Evolutionary conservation across 2,329 filamentous ascomycete genomes (phyloP).

Genomic region (Ophiosphaerella narmari): DNA sequence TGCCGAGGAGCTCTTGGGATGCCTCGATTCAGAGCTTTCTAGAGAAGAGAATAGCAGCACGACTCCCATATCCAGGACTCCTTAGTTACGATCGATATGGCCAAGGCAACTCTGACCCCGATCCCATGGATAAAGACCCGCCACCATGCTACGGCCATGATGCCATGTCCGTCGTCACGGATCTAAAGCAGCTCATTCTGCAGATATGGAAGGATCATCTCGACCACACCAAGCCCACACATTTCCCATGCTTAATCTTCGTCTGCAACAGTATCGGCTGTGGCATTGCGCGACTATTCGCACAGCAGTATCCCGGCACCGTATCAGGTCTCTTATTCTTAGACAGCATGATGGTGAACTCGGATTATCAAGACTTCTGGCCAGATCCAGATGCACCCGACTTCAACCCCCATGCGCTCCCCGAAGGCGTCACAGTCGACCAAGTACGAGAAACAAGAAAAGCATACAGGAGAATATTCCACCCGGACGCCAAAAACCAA

Average conservation of each 20-base stretch:
- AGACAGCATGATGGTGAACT: slow-evolving; percentile 63
- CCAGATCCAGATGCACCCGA: slow-evolving; percentile 57
- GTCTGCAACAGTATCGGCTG: slow-evolving; percentile 61
- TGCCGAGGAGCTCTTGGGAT: slow-evolving; percentile 48
- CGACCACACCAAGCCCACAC: slow-evolving; percentile 38
- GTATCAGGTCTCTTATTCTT: slow-evolving; percentile 58
- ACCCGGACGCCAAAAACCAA: slow-evolving; percentile 55
- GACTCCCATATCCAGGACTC: slow-evolving; percentile 47
- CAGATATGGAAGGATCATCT: slow-evolving; percentile 46
- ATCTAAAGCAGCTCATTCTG: slow-evolving; percentile 52
- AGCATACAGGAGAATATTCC: slow-evolving; percentile 51
- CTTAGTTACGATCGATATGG: slow-evolving; percentile 64
- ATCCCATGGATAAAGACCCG: slow-evolving; percentile 44
- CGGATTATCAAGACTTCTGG: slow-evolving; percentile 60
- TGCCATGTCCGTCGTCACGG: slow-evolving; percentile 48
- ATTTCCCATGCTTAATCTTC: slow-evolving; percentile 48
- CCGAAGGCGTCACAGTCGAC: slow-evolving; percentile 44
- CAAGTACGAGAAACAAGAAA: slow-evolving; percentile 43
- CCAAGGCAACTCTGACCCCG: slow-evolving; percentile 58
- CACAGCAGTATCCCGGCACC: slow-evolving; percentile 51
- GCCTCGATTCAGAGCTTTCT: slow-evolving; percentile 38
- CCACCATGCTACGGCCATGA: slow-evolving; percentile 55
- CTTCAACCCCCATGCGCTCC: slow-evolving; percentile 52
- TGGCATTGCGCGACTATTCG: slow-evolving; percentile 58
- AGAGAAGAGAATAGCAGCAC: slow-evolving; percentile 26